These are phyloP conservation scores for Thermothelomyces thermophilus DNA, from an alignment of 2,329 filamentous ascomycete species.

Conservation along the genomic window DNA sequence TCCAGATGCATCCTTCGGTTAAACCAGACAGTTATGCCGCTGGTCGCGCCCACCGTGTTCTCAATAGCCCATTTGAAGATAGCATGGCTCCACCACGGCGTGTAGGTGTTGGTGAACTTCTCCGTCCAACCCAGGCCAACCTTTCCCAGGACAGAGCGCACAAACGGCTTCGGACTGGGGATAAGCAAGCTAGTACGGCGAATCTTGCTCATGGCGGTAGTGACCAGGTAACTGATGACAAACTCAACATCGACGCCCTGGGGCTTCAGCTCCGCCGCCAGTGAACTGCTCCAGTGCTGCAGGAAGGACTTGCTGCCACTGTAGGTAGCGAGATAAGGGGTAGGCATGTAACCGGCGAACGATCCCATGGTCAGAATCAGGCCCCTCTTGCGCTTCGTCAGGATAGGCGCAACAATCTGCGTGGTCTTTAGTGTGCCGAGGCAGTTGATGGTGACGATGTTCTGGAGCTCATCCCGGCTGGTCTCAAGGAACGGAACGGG, in stretches of 20 bases:
- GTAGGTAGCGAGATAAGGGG: constrained; percentile 89
- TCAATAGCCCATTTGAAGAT: constrained; percentile 79
- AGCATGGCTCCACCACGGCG: constrained; percentile 89
- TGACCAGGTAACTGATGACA: constrained; percentile 86
- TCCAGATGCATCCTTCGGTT: constrained; percentile 69
- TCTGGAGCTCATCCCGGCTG: constrained; percentile 67
- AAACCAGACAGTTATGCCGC: constrained; percentile 40
- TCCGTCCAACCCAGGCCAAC: constrained; percentile 77
- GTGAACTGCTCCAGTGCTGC: constrained; percentile 86
- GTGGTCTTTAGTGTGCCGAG: constrained; percentile 83
- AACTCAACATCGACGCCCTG: constrained; percentile 85
- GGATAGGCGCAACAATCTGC: constrained; percentile 73
- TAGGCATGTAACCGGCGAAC: constrained; percentile 87
- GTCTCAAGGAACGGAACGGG: constrained; percentile 85
- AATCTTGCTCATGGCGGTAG: constrained; percentile 95
- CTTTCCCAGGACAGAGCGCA: constrained; percentile 69
- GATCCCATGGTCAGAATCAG: constrained; percentile 96
- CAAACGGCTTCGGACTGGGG: constrained; percentile 76
- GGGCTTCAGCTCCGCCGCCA: constrained; percentile 74
- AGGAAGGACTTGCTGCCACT: constrained; percentile 97
- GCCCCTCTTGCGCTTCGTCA: constrained; percentile 77
- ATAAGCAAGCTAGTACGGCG: constrained; percentile 70
- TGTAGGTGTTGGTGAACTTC: constrained; percentile 73
- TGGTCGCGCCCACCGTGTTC: constrained; percentile 47
- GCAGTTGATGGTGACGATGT: constrained; percentile 95